Base-by-base conservation (phyloP, 2,329 filamentous ascomycete species). In the Pseudogymnoascus sp. region DNA sequence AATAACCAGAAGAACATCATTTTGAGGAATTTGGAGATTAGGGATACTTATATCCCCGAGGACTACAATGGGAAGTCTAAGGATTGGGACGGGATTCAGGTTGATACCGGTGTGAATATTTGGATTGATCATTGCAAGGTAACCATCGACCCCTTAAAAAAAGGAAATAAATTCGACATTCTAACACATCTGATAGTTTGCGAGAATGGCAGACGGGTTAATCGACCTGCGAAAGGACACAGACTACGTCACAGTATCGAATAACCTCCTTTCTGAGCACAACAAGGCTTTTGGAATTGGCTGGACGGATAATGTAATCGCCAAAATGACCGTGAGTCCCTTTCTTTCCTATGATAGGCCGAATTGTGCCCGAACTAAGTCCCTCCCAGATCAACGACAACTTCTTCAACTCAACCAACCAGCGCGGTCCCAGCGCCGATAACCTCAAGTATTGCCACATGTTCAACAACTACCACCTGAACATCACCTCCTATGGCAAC, bases 201-300 rank as follows among this genome's bases (percentile, higher is more conserved):
- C 66, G 15, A 64, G 65, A 46, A 66, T 65, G 19, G 68, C 65
- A 19, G 68, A 70, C 40, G 68, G 68, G 15, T 62, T 70, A n/a
- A 66, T 70, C 44, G 68, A 69, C 37, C 65, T 66, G 17, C 66
- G 68, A 17, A 62, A 68, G n/a, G 68, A 69, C 62, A 68, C 68
- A 9, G 67, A 67, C 59, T 69, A 67, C 61, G 64, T 69, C 33
- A 70, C 68, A 1, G 65, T 70, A 31, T 70, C 68, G 15, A 66
- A 68, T 42, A 65, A 62, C 50, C 64, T 68, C 6, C 65, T 70
- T 35, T 65, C 65, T 37, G 65, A 70, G 59, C 68, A 70, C 62
- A 69, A 70, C 62, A 70, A 70, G 59, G 66, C 66, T 17, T 67
- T 70, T n/a, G 68, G 68, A 15, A 69, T 70, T 50, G 68, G 68